Evolutionary conservation across 345 rosid genomes (phyloP).

Genomic region (Hypericum androsaemum): DNA sequence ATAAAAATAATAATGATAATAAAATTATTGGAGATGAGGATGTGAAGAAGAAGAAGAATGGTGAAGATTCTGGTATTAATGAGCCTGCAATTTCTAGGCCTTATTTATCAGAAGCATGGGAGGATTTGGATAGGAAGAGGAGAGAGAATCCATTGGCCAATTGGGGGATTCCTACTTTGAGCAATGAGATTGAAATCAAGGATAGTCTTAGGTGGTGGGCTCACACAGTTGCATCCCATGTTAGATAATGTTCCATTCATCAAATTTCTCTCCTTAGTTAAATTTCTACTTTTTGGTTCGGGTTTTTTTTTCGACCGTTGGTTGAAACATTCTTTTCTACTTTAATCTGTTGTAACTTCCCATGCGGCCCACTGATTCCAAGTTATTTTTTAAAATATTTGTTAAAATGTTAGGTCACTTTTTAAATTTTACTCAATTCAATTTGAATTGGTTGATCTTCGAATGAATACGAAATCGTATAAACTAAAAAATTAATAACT

Average conservation of each 20-base stretch:
- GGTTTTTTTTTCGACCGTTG: conserved; percentile 7
- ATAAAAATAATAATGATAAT: too few relatives aligned
- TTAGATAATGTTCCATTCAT: conserved; percentile 25
- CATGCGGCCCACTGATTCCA: conserved; percentile 5
- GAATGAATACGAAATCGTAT: too few relatives aligned
- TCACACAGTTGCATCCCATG: conserved; percentile 57
- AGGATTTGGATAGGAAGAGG: conserved; percentile 25
- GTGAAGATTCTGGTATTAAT: conserved; percentile 4
- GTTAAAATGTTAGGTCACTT: too few relatives aligned
- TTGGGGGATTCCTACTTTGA: conserved; percentile 45
- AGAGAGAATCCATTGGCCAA: conserved; percentile 40
- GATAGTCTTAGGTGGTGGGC: conserved; percentile 65
- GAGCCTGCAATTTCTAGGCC: conserved; percentile 40
- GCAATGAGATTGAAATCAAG: conserved; percentile 50
- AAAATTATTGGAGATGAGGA: too few relatives aligned
- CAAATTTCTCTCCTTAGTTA: too few relatives aligned
- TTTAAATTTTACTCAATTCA: too few relatives aligned
- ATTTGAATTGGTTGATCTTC: too few relatives aligned
- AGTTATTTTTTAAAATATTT: too few relatives aligned
- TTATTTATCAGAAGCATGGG: conserved; percentile 90
- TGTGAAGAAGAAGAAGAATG: conserved; percentile 21
- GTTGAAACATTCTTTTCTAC: background rate
- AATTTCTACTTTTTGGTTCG: background rate
- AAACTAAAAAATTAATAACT: too few relatives aligned
- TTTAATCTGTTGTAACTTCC: background rate